A percentile compares a stretch with the other conserved stretches of the same genome.
phyloP scores from a whole-genome alignment of 2,329 filamentous ascomycete species.

The Pseudogymnoascus verrucosus region DNA sequence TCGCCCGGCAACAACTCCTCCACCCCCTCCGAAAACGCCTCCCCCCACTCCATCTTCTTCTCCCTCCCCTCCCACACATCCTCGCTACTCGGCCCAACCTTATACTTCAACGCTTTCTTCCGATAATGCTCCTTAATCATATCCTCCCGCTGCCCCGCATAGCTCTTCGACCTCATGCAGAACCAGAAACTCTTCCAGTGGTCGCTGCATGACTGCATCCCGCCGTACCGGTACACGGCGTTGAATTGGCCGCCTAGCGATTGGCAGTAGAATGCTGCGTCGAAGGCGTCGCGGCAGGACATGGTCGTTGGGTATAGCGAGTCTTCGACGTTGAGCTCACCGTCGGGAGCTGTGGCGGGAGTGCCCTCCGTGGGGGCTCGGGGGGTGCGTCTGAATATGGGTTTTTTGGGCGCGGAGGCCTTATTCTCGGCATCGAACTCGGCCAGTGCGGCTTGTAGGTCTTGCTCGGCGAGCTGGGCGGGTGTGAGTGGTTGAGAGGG shows the following conservation, averaged over 20 bases:
- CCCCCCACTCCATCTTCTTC: conserved; percentile 44
- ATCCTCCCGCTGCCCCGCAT: conserved; percentile 49
- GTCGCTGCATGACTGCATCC: conserved; percentile 67
- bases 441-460: conserved; percentile 28
- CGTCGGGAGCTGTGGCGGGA: neutral
- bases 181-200: conserved; percentile 96
- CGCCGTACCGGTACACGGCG: conserved; percentile 80
- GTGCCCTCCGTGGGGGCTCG: conserved; percentile 12
- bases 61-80: conserved; percentile 78
- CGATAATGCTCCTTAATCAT: conserved; percentile 31
- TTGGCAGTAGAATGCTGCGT: conserved; percentile 90
- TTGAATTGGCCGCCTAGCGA: conserved; percentile 86
- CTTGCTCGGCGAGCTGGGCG: conserved; percentile 27
- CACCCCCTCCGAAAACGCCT: conserved; percentile 29
- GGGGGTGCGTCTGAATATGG: conserved; percentile 16
- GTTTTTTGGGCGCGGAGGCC: conserved; percentile 23
- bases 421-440: conserved; percentile 24
- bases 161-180: conserved; percentile 78
- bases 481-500: conserved; percentile 18
- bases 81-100: conserved; percentile 66
- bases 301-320: conserved; percentile 71
- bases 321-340: conserved; percentile 44
- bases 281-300: conserved; percentile 86
- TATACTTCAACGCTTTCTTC: conserved; percentile 55
- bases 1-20: conserved; percentile 33